Conservation (phyloP, 2,329 filamentous ascomycete species). For the Cladosporium colombiae region DNA sequence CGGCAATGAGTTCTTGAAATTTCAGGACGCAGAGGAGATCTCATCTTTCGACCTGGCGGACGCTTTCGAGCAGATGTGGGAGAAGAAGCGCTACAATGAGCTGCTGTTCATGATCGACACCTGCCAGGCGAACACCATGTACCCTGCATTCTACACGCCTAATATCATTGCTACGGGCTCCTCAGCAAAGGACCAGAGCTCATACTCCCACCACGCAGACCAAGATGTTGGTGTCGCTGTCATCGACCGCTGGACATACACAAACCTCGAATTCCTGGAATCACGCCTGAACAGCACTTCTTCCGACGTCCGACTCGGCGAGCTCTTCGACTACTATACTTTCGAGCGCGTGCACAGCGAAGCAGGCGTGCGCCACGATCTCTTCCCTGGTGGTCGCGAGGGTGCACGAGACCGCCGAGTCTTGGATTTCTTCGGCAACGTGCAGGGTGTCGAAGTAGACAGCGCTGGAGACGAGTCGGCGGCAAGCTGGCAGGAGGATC, state of each 20-base stretch:
- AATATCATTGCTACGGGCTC: conserved; percentile 99
- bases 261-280: conserved; percentile 96
- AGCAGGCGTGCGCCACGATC: conserved; percentile 88
- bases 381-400: conserved; percentile 83
- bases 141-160: conserved; percentile 94
- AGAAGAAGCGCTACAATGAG: conserved; percentile 99
- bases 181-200: conserved; percentile 91
- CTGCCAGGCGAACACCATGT: conserved; percentile 99
- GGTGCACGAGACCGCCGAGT: conserved; percentile 77
- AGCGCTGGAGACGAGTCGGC: conserved; percentile 46
- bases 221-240: conserved; percentile 97
- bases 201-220: conserved; percentile 96
- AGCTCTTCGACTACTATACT: conserved; percentile 95
- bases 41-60: conserved; percentile 94
- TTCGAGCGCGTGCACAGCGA: conserved; percentile 91
- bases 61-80: conserved; percentile 99
- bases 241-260: conserved; percentile 98
- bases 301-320: conserved; percentile 85
- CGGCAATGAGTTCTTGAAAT: conserved; percentile 96
- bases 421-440: conserved; percentile 97
- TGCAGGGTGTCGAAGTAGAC: conserved; percentile 89
- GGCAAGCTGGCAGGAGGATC: conserved; percentile 62
- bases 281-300: conserved; percentile 81
- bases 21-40: conserved; percentile 97
- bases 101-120: conserved; percentile 99